A percentile compares a stretch with the other conserved stretches of the same genome.
These are phyloP conservation scores for Fusarium tuaranense DNA, from an alignment of 2,329 filamentous ascomycete species.

Conservation along the genomic window DNA sequence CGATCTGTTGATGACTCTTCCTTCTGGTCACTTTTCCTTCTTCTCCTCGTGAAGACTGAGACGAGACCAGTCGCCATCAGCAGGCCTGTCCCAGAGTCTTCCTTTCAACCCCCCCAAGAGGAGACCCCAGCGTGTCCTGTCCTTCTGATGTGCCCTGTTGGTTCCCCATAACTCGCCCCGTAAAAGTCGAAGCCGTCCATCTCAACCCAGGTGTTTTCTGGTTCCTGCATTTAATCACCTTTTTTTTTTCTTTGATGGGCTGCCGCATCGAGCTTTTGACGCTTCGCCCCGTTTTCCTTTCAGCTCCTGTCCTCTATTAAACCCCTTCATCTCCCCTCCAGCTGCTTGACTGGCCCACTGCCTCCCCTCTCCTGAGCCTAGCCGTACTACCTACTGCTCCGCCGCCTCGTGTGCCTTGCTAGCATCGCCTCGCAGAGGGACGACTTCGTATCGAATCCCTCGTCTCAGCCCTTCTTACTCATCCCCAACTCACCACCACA, in stretches of 20 bases:
- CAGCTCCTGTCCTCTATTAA: conserved; percentile 1
- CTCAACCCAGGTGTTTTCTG: conserved; percentile 18
- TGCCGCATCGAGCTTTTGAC: conserved; percentile 28
- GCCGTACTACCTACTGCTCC: conserved; percentile 15
- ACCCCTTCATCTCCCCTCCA: conserved; percentile 10
- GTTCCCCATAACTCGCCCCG: conserved; percentile 26
- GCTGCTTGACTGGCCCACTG: conserved; percentile 18
- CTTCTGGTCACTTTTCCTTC: conserved; percentile 35
- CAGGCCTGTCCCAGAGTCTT: conserved; percentile 49
- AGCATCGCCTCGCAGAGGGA: conserved; percentile 38
- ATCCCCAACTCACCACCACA: conserved; percentile 29
- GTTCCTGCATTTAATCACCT: conserved; percentile 40
- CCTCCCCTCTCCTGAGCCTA: conserved; percentile 15
- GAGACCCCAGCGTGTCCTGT: conserved; percentile 41
- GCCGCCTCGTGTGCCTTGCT: conserved; percentile 23
- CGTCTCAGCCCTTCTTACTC: conserved; percentile 31
- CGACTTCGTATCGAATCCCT: conserved; percentile 15
- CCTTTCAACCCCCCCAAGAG: conserved; percentile 40
- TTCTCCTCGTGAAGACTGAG: conserved; percentile 54
- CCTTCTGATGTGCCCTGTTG: conserved; percentile 38
- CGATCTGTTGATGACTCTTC: conserved; percentile 42
- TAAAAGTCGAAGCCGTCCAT: conserved; percentile 30
- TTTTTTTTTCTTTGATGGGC: conserved; percentile 7
- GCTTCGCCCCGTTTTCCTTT: conserved; percentile 31
- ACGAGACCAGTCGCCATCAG: conserved; percentile 51